Evolutionary conservation across 257 asterid species (phyloP), one percentile per base, ranked within the genome.

Genomic region (Plantago elongata): DNA sequence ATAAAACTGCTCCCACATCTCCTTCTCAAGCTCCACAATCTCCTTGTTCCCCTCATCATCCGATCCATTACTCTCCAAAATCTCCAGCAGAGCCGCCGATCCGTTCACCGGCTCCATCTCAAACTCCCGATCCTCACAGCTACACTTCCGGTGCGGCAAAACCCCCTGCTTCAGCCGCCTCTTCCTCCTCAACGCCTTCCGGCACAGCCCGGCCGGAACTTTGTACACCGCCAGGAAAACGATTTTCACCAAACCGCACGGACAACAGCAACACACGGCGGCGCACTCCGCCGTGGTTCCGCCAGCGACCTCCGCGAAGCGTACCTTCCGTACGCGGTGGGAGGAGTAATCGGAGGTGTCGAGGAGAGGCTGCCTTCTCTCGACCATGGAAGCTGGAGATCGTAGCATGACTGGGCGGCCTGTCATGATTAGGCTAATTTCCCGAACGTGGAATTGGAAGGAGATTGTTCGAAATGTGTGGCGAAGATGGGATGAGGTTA

Each of bases 251-350:
- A 87, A 34, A 37, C 81, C 80, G 69, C 87, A 81, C 1, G 97
- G 96, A 54, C 86, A 82, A 77, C 97, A 87, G 75, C 97, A 90
- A 62, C 87, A 78, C 65, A 90, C 86, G 62, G 88, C 95, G 46
- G 96, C 93, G 75, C 87, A 81, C 43, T 77, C 94, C 38, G 97
- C 97, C 70, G 90, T 50, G 17, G 97, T 81, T 0, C 89, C 88
- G 2, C 97, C 97, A 5, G 87, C 95, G 13, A 84, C 75, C 78
- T 89, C 97, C 38, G 81, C 94, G 65, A 80, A 50, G 13, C 83
- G 73, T 29, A 60, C 52, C 58, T 72, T 70, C 49, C 75, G 51
- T 47, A 44, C 9, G 13, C 77, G 73, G 7, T 73, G 65, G 49
- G 76, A 67, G 11, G 88, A 77, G 30, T 16, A 54, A 44, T 79